phyloP scores from a whole-genome alignment of 306 rosid genomes.

The Malus sylvestris region DNA sequence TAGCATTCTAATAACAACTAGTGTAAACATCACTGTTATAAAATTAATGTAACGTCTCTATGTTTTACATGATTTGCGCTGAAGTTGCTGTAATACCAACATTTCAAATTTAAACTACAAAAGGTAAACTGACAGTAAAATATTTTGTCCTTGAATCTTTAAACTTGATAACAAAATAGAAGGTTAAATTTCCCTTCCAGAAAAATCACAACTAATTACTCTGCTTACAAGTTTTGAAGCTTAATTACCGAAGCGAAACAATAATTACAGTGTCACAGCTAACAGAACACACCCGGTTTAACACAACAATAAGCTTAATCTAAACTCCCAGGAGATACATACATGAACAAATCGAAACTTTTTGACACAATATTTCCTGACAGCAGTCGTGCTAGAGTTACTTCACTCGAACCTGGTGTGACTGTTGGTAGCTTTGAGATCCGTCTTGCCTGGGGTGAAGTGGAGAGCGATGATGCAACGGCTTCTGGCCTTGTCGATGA shows the following conservation, averaged over 20 bases:
- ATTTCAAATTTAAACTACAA: not conserved
- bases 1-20: not conserved
- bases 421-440: conserved; percentile 17
- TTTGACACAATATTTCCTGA: not conserved
- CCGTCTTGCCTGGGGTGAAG: conserved; percentile 33
- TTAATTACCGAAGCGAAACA: not conserved
- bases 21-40: no score
- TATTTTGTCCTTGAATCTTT: not conserved
- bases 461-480: conserved; percentile 53
- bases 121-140: not conserved
- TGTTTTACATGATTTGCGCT: no score
- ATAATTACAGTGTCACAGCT: conserved; percentile 14
- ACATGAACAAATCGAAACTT: not conserved
- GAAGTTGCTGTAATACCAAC: no score
- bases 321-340: not conserved
- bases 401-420: conserved; percentile 10
- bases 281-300: not conserved
- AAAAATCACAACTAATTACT: not conserved
- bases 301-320: not conserved
- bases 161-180: not conserved
- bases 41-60: no score
- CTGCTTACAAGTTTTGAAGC: not conserved
- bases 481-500: conserved; percentile 33
- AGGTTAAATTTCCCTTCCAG: not conserved
- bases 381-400: not conserved